These are phyloP conservation scores for Tremella yokohamensis DNA, from an alignment of 768 basidiomycete genomes.

Conservation along the genomic window DNA sequence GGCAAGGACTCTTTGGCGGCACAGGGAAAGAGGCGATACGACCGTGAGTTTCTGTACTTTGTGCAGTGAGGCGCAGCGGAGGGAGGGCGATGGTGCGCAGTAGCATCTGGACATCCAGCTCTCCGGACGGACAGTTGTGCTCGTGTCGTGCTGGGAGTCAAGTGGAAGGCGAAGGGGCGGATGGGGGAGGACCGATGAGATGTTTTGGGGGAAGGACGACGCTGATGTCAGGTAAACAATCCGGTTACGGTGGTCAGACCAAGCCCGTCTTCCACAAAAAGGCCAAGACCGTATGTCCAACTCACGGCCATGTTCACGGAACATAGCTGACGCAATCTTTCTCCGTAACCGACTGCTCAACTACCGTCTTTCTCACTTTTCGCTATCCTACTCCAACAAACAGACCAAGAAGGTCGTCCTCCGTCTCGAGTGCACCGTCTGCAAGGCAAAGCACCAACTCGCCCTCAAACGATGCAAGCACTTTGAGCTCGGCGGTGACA, in stretches of 20 bases:
- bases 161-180: too few species aligned
- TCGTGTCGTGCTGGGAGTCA: too few species aligned
- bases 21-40: constrained; percentile 99
- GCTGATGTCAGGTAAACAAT: constrained; percentile 40
- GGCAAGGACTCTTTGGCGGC: constrained; percentile 97
- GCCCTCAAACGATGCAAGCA: constrained; percentile 99
- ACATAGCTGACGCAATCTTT: constrained; percentile 2
- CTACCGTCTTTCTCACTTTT: constrained; percentile 1
- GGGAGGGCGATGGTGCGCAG: background rate
- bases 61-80: background rate
- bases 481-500: constrained; percentile 99
- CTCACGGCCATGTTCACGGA: too few species aligned
- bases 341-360: background rate
- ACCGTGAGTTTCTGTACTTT: constrained; percentile 73
- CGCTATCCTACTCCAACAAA: background rate
- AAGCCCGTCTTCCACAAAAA: constrained; percentile 99
- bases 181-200: too few species aligned
- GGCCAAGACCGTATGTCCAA: constrained; percentile 60
- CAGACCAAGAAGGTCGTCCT: constrained; percentile 97
- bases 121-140: background rate
- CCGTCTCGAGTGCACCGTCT: constrained; percentile 92
- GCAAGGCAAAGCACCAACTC: constrained; percentile 98
- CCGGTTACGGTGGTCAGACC: constrained; percentile 97
- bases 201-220: background rate
- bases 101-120: background rate